Evolutionary conservation across 805 yeast species (phyloP).

Genomic region (Candida multigemmis): DNA sequence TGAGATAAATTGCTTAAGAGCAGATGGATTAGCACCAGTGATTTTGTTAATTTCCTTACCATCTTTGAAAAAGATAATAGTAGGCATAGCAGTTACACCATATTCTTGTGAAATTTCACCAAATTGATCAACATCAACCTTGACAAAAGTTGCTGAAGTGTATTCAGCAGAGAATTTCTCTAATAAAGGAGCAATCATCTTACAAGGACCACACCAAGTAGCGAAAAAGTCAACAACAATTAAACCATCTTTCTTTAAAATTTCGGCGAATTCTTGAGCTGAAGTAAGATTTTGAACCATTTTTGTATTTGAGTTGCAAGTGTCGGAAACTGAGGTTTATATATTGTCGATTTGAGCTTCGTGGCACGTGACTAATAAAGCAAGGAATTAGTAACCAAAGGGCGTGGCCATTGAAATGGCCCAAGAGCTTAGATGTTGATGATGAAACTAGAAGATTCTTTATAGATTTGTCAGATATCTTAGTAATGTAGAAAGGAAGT

Average conservation of each 20-base stretch:
- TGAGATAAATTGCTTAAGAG: conserved; percentile 61
- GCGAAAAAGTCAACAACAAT: conserved; percentile 95
- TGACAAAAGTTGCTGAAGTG: conserved; percentile 65
- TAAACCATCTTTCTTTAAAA: conserved; percentile 54
- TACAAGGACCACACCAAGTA: conserved; percentile 99
- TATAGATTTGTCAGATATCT: too few species aligned
- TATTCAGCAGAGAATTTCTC: conserved; percentile 70
- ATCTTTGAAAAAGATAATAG: conserved; percentile 65
- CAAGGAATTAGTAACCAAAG: too few species aligned
- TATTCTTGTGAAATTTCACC: conserved; percentile 64
- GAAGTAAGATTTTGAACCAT: conserved; percentile 29
- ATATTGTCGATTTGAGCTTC: too few species aligned
- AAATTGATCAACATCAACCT: conserved; percentile 86
- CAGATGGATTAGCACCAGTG: conserved; percentile 86
- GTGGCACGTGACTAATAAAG: too few species aligned
- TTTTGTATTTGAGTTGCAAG: too few species aligned
- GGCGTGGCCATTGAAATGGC: too few species aligned
- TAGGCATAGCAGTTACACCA: conserved; percentile 52
- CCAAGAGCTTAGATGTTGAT: too few species aligned
- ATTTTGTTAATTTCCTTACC: conserved; percentile 76
- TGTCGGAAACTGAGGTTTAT: too few species aligned
- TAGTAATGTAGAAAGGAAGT: too few species aligned
- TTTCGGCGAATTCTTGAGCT: conserved; percentile 54
- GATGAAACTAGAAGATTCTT: too few species aligned
- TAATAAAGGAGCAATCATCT: conserved; percentile 90